Percentiles rank a stretch among this genome's conserved stretches.
These are phyloP conservation scores for Leucosporidium scottii DNA, from an alignment of 768 basidiomycete species.

Conservation along the genomic window DNA sequence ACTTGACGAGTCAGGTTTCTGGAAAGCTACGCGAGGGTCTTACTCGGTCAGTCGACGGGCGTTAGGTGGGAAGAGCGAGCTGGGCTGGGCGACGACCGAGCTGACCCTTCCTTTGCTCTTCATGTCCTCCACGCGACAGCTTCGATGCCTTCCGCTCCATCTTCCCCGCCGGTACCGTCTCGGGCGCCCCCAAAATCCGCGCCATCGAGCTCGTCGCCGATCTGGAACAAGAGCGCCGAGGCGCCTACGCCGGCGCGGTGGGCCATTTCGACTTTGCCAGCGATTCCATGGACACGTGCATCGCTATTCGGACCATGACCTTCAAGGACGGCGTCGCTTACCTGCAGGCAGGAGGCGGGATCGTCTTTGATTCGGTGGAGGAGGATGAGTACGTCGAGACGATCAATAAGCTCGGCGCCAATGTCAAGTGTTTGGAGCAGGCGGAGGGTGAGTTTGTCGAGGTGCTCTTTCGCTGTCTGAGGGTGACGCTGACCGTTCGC, in stretches of 20 bases:
- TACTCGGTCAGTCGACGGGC: conserved; percentile 55
- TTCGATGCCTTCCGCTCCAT: conserved; percentile 99
- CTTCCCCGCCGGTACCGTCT: conserved; percentile 97
- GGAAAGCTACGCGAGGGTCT: conserved; percentile 72
- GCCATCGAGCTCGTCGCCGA: conserved; percentile 86
- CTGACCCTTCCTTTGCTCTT: neutral
- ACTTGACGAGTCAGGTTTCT: conserved; percentile 90
- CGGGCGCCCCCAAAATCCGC: conserved; percentile 97
- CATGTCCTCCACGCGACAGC: conserved; percentile 45
- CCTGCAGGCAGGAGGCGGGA: conserved; percentile 88
- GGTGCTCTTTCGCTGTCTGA: neutral
- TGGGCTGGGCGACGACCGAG: too few relatives aligned
- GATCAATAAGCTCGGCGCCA: conserved; percentile 84
- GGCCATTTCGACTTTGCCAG: conserved; percentile 95
- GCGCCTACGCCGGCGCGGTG: conserved; percentile 93
- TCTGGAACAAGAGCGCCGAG: conserved; percentile 79
- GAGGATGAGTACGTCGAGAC: conserved; percentile 97
- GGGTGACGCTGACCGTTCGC: neutral
- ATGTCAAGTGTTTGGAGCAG: conserved; percentile 71
- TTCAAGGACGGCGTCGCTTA: conserved; percentile 85
- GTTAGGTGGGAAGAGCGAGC: too few relatives aligned
- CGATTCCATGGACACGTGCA: conserved; percentile 83
- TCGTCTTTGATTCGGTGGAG: conserved; percentile 93
- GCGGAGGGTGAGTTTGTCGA: conserved; percentile 65
- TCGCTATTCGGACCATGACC: conserved; percentile 95